phyloP scores from a whole-genome alignment of 331 rosid species.

The Erythrophleum ivorense region DNA sequence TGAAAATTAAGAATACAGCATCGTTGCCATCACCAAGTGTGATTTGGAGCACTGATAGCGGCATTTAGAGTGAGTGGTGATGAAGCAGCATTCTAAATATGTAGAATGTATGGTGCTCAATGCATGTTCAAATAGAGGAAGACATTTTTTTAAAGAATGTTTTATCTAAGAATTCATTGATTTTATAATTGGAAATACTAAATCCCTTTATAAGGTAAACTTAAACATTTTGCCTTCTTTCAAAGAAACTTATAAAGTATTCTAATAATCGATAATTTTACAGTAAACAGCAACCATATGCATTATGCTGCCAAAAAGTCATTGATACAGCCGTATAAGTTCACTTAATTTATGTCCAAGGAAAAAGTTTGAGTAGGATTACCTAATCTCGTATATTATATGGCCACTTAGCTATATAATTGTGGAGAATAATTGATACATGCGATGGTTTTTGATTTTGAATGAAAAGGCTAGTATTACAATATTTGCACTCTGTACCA shows the following conservation, averaged over 20 bases:
- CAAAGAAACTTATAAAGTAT: not conserved
- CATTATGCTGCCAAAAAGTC: not conserved
- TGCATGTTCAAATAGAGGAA: slow-evolving; percentile 77
- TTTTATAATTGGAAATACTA: slow-evolving; percentile 88
- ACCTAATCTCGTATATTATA: not conserved
- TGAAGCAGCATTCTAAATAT: slow-evolving; percentile 75
- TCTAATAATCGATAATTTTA: not conserved
- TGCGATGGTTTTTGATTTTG: too few species aligned
- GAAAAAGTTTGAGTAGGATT: too few species aligned
- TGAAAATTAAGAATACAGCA: slow-evolving; percentile 58
- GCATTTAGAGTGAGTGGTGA: slow-evolving; percentile 75
- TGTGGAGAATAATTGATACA: too few species aligned
- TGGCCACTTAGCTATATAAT: not conserved
- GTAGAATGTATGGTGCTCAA: slow-evolving; percentile 88
- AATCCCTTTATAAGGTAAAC: slow-evolving; percentile 72
- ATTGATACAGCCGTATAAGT: not conserved
- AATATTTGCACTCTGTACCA: not conserved
- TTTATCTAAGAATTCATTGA: slow-evolving; percentile 91
- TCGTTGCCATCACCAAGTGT: slow-evolving; percentile 66
- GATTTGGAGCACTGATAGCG: slow-evolving; percentile 77
- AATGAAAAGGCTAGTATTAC: not conserved
- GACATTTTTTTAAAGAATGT: slow-evolving; percentile 76
- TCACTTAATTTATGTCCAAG: not conserved
- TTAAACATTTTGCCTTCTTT: not conserved
- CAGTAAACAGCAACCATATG: not conserved